Evolutionary conservation across 2,329 filamentous ascomycete species (phyloP).

Genomic region (Colletotrichum higginsianum): DNA sequence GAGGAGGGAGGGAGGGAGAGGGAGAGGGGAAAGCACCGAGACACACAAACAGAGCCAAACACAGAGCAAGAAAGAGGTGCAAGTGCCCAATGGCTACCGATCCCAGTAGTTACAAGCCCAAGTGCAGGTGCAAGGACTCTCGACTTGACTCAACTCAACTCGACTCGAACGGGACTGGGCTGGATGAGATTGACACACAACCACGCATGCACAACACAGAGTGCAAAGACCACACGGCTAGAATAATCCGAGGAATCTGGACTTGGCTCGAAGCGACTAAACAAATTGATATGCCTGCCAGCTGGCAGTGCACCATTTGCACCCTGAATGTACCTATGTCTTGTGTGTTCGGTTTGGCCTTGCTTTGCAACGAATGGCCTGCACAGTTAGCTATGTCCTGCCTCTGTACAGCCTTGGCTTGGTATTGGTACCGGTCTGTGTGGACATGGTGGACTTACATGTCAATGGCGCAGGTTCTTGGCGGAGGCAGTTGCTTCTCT

Average conservation of each 20-base stretch:
- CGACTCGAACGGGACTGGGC: background rate
- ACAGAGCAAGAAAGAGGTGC: background rate
- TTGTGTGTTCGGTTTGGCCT: background rate
- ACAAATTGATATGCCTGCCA: background rate
- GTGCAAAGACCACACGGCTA: background rate
- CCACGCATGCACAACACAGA: background rate
- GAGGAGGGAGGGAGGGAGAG: background rate
- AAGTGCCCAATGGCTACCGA: background rate
- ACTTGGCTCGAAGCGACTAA: background rate
- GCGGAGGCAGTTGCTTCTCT: background rate
- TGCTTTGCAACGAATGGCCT: background rate
- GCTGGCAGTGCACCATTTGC: background rate
- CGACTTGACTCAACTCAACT: background rate
- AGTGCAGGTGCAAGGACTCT: background rate
- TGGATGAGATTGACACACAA: background rate
- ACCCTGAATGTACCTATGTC: background rate
- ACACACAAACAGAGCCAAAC: background rate
- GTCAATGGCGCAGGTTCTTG: constrained; percentile 1
- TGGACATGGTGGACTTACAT: background rate
- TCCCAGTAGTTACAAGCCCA: background rate
- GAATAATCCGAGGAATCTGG: background rate
- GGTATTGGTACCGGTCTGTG: background rate
- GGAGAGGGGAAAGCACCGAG: background rate
- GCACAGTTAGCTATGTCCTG: background rate
- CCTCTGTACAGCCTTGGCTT: background rate